A percentile compares a stretch with the other conserved stretches of the same genome.
phyloP scores from a whole-genome alignment of 2,329 filamentous ascomycete genomes.

The Teratosphaeria epicoccoides region DNA sequence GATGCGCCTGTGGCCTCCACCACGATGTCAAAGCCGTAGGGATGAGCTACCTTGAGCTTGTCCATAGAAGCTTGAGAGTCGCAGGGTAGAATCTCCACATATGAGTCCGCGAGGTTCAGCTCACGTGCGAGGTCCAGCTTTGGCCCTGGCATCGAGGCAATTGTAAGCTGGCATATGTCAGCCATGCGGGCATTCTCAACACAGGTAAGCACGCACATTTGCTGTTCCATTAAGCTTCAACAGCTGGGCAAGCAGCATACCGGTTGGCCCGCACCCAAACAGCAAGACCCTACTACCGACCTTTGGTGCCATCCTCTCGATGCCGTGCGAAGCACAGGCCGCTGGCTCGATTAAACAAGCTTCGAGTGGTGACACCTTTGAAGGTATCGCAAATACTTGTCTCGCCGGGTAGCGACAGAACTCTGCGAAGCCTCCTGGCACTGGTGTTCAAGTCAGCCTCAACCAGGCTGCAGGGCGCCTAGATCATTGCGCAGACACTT shows the following conservation, averaged over 20 bases:
- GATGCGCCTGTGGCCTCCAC: conserved; percentile 60
- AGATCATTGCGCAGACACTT: not conserved
- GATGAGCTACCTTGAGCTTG: conserved; percentile 52
- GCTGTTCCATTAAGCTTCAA: conserved; percentile 56
- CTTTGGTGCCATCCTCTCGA: conserved; percentile 6
- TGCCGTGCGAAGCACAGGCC: conserved; percentile 5
- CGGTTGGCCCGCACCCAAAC: conserved; percentile 6
- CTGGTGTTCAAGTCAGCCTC: not conserved
- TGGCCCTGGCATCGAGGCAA: conserved; percentile 35
- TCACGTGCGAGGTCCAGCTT: conserved; percentile 58
- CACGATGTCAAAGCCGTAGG: conserved; percentile 64
- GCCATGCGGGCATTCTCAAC: conserved; percentile 26
- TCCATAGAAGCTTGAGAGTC: conserved; percentile 50
- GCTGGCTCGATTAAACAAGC: conserved; percentile 6
- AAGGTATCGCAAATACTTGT: conserved; percentile 1
- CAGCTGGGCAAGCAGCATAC: conserved; percentile 44
- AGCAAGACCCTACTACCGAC: conserved; percentile 6
- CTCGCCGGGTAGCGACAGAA: conserved; percentile 6
- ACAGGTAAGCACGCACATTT: conserved; percentile 57
- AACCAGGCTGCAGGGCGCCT: not conserved
- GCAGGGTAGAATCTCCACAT: conserved; percentile 35
- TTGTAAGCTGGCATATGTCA: conserved; percentile 7
- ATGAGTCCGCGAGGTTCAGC: conserved; percentile 39
- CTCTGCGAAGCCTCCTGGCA: conserved; percentile 5
- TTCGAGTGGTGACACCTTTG: conserved; percentile 3